These are phyloP conservation scores for Penicillium brevicompactum DNA, from an alignment of 2,329 filamentous ascomycete species.

Conservation along the genomic window DNA sequence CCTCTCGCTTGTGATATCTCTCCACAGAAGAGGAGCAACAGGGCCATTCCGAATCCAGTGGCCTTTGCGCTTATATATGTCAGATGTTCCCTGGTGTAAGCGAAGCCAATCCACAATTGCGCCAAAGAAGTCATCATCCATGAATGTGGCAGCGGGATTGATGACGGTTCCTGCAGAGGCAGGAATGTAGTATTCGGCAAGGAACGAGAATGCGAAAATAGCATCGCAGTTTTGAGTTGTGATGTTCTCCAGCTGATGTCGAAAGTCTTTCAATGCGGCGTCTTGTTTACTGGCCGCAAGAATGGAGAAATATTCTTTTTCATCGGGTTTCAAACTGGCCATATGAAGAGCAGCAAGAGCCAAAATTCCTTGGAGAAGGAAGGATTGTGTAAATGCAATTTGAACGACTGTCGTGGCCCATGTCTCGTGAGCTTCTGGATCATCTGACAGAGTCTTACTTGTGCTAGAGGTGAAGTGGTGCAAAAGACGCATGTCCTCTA, in stretches of 20 bases:
- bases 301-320: neutral
- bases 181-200: constrained; percentile 4
- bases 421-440: neutral
- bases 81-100: neutral
- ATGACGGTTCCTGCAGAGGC: constrained; percentile 1
- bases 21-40: constrained; percentile 4
- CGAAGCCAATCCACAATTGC: constrained; percentile 2
- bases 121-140: constrained; percentile 1
- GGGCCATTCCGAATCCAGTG: neutral
- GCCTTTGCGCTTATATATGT: constrained; percentile 1
- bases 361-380: neutral
- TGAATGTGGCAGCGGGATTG: neutral
- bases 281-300: constrained; percentile 1
- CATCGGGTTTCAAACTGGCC: neutral
- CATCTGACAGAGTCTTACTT: neutral
- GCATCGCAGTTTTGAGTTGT: neutral
- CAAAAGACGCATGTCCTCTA: neutral
- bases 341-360: neutral
- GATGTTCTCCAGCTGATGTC: neutral
- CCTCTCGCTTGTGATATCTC: neutral
- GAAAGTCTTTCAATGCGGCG: neutral
- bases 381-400: neutral
- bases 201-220: constrained; percentile 1
- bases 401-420: neutral
- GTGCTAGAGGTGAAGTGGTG: neutral